Conservation (phyloP, 2,329 filamentous ascomycete species). For the Claviceps sp. region DNA sequence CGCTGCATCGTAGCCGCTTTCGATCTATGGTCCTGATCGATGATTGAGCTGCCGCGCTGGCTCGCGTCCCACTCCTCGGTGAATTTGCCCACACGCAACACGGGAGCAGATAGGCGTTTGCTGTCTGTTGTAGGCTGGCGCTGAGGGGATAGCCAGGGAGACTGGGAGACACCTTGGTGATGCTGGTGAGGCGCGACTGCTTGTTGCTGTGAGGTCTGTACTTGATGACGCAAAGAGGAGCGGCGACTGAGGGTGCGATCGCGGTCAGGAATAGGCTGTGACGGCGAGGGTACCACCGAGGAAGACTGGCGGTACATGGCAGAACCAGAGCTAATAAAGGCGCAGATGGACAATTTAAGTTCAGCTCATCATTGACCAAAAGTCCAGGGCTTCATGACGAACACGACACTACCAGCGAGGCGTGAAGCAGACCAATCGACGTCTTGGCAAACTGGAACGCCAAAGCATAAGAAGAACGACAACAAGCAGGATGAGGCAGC, state of each 20-base stretch:
- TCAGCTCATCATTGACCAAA: conserved; percentile 6
- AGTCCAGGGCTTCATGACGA: conserved; percentile 1
- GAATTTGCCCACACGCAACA: conserved; percentile 33
- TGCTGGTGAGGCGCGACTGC: conserved; percentile 6
- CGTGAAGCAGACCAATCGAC: neutral
- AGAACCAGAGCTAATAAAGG: conserved; percentile 12
- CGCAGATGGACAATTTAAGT: neutral
- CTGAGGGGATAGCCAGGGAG: conserved; percentile 11
- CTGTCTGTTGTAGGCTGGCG: conserved; percentile 7
- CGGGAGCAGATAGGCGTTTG: conserved; percentile 1
- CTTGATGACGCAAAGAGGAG: conserved; percentile 1
- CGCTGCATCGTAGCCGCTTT: conserved; percentile 36
- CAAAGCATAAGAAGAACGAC: neutral
- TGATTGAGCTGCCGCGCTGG: conserved; percentile 51
- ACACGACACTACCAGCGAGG: neutral
- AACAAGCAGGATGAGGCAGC: neutral
- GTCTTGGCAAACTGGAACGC: conserved; percentile 1
- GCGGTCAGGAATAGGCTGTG: conserved; percentile 9
- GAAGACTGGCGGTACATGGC: conserved; percentile 18
- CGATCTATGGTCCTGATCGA: conserved; percentile 30
- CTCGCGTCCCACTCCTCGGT: conserved; percentile 60
- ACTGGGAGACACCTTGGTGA: conserved; percentile 3
- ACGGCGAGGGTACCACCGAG: conserved; percentile 9
- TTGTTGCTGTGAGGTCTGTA: conserved; percentile 7
- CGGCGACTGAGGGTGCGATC: conserved; percentile 4